phyloP scores from a whole-genome alignment of 495 filamentous ascomycete genomes.

The Pseudomonodictys pantanalensis region DNA sequence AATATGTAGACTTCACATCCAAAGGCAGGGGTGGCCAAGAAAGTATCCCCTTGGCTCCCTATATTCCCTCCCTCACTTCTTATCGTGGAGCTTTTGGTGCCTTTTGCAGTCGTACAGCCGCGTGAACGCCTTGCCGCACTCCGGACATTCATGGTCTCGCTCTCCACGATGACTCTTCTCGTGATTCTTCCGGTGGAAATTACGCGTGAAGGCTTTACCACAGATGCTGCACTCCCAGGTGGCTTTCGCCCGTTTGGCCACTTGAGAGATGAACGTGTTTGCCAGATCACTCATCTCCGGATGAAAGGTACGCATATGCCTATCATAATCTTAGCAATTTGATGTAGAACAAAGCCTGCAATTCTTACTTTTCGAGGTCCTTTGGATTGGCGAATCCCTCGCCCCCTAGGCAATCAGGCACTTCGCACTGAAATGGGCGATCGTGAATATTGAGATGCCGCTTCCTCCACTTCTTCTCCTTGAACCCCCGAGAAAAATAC shows the following conservation, averaged over 20 bases:
- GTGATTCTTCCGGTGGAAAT: conserved; percentile 35
- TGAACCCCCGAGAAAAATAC: conserved; percentile 49
- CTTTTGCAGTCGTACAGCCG: conserved; percentile 33
- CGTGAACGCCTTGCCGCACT: conserved; percentile 35
- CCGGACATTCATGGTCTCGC: conserved; percentile 32
- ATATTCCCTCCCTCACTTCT: conserved; percentile 3
- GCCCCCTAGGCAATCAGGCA: conserved; percentile 33
- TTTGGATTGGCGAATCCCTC: conserved; percentile 43
- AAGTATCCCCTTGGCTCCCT: too few relatives aligned
- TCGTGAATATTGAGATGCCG: conserved; percentile 42
- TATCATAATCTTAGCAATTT: not conserved
- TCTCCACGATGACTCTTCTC: conserved; percentile 36
- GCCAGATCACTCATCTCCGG: conserved; percentile 27
- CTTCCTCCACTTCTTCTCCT: conserved; percentile 32
- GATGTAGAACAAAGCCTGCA: not conserved
- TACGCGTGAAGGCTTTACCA: conserved; percentile 30
- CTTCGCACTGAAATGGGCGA: conserved; percentile 42
- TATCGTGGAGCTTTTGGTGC: conserved; percentile 34
- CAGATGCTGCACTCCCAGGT: conserved; percentile 13
- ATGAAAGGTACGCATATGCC: conserved; percentile 37
- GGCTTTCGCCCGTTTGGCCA: conserved; percentile 1
- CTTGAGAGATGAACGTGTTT: conserved; percentile 19
- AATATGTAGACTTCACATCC: too few relatives aligned
- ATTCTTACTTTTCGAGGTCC: conserved; percentile 39
- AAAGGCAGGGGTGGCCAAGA: too few relatives aligned